Percentiles rank a stretch among this genome's conserved stretches.
These are phyloP conservation scores for Arthrobotrys musiformis DNA, from an alignment of 2,329 filamentous ascomycete genomes.

Conservation along the genomic window DNA sequence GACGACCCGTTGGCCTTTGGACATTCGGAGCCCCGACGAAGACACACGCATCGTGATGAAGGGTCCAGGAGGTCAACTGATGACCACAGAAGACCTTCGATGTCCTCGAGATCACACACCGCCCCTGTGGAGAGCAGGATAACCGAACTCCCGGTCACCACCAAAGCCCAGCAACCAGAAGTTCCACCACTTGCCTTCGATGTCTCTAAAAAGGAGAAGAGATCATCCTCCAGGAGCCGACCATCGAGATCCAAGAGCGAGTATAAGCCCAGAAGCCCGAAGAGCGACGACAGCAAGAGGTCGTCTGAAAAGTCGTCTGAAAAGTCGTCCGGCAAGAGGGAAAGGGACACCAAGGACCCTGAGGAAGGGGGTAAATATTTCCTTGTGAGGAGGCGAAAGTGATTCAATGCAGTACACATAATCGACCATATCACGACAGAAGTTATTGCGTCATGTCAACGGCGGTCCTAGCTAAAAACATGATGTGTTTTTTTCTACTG, in stretches of 20 bases:
- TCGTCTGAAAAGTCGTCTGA: background rate
- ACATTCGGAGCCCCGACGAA: conserved; percentile 21
- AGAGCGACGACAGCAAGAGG: conserved; percentile 20
- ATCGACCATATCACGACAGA: conserved; percentile 27
- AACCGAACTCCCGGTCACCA: background rate
- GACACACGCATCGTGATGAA: conserved; percentile 28
- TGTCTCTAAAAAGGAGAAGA: conserved; percentile 29
- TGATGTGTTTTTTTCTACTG: conserved; percentile 10
- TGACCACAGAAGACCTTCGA: conserved; percentile 16
- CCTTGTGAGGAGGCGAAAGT: conserved; percentile 47
- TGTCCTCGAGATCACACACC: conserved; percentile 26
- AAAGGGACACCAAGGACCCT: conserved; percentile 29
- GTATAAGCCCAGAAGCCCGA: conserved; percentile 25
- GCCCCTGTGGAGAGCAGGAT: conserved; percentile 18
- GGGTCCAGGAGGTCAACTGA: conserved; percentile 37
- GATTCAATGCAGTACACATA: conserved; percentile 23
- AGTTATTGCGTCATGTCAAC: conserved; percentile 25
- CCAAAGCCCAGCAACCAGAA: conserved; percentile 12
- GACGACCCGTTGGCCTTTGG: conserved; percentile 51
- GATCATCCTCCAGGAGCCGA: conserved; percentile 1
- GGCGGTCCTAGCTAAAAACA: conserved; percentile 13
- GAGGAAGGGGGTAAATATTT: conserved; percentile 45
- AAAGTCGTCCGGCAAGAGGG: conserved; percentile 36
- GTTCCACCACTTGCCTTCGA: conserved; percentile 45
- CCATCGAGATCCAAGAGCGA: conserved; percentile 13